Evolutionary conservation across 176 grass and related monocot species (phyloP).

Genomic region (Carex kokanica): DNA sequence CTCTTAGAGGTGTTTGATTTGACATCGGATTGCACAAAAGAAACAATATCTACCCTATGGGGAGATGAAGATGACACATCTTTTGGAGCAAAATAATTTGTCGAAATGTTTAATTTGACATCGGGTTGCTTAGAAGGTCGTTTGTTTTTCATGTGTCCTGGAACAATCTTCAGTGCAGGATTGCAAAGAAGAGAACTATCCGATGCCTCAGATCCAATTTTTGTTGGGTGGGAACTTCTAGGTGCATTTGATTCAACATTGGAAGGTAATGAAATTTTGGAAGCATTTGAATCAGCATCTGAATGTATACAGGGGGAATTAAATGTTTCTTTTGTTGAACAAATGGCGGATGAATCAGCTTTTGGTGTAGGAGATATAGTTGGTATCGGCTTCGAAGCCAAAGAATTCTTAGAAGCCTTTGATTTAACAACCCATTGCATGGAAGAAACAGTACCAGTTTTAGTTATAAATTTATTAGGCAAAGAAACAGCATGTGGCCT

Average conservation of each 20-base stretch:
- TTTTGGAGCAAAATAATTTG: not conserved
- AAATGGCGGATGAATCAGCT: no score
- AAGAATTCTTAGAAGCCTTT: no score
- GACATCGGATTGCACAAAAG: not conserved
- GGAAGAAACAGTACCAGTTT: no score
- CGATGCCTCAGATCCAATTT: not conserved
- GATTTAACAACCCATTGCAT: no score
- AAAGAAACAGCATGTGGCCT: not conserved
- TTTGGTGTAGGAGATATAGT: no score
- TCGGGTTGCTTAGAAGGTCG: not conserved
- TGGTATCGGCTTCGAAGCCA: no score
- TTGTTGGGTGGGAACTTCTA: not conserved
- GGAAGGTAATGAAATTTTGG: no score
- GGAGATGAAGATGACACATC: not conserved
- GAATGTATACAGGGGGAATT: no score
- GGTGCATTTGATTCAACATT: not conserved
- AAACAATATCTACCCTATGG: not conserved
- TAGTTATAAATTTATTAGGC: no score
- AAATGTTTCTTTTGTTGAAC: no score
- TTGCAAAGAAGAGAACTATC: not conserved
- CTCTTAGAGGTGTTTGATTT: not conserved
- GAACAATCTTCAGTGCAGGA: not conserved
- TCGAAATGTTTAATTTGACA: not conserved
- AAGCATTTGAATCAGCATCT: no score
- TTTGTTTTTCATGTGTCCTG: not conserved